Evolutionary conservation across 352 stramenopile genomes (phyloP), one percentile per base, ranked within the genome.

Genomic region (Globisporangium paroecandrum): DNA sequence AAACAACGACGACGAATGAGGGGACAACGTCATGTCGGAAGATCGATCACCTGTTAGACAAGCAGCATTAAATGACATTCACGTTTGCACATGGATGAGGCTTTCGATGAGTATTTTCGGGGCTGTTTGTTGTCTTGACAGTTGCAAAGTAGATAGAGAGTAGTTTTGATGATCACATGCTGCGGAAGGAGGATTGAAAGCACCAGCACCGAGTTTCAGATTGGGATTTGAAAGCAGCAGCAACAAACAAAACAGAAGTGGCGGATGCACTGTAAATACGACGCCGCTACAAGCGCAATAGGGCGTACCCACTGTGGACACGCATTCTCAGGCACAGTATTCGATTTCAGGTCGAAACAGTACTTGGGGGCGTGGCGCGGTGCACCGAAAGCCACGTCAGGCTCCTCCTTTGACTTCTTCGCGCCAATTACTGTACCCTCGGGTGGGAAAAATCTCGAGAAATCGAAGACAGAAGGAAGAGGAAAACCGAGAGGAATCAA

Each of bases 371-470:
- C 36, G 4, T 20, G 38, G 38, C 25, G 25, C 27, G 27, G 27
- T 51, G 47, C 47, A 55, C 47, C 47, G 47, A 55, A 55, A 55
- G 47, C 20, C 47, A 55, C 47, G n/a, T 55, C 47, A 55, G 47
- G 3, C 20, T 9, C 41, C 20, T 47, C 34, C 2, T 7, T 9
- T 1, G 7, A 47, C 15, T n/a, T 47, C 5, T 47, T n/a, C 41
- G 41, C 41, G 5, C 4, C 41, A 47, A 47, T n/a, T 47, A 47
- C 41, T 47, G 41, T 47, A 20, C 12, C 6, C 1, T 29, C 27
- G 18, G 18, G 13, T 47, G 38, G 38, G 38, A 20, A 47, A 47
- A 47, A 20, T 47, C 38, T 18, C 38, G 38, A 47, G 38, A 53
- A 13, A 53, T 43, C 36, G 36, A 43, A 43, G 36, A 7, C 7